Conservation (phyloP, 345 rosid species). For the Hirschfeldia incana region DNA sequence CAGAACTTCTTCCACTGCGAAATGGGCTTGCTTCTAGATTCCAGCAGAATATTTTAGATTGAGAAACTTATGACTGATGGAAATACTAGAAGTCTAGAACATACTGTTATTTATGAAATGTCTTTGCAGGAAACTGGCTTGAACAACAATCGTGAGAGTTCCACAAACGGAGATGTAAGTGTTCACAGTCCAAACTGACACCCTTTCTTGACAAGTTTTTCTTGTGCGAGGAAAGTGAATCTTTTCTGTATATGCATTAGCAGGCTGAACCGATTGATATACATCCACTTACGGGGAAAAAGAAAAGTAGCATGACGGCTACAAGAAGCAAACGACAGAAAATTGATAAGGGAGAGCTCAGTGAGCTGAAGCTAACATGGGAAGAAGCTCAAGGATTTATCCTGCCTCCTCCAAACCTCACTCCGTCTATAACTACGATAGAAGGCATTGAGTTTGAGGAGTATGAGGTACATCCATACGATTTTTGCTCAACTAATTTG, state of each 20-base stretch:
- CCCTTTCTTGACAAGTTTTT: constrained; percentile 37
- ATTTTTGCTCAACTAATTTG: constrained; percentile 8
- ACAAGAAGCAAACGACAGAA: constrained; percentile 77
- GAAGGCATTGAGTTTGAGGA: constrained; percentile 95
- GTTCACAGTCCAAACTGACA: constrained; percentile 32
- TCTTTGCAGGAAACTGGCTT: constrained; percentile 69
- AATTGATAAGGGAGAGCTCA: constrained; percentile 72
- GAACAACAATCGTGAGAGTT: constrained; percentile 46
- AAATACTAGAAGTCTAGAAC: not conserved
- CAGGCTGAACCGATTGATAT: constrained; percentile 75
- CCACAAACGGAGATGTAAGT: constrained; percentile 67
- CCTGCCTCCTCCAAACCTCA: constrained; percentile 72
- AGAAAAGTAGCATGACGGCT: constrained; percentile 60
- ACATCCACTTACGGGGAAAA: constrained; percentile 61
- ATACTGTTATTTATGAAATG: constrained; percentile 14
- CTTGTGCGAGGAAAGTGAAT: constrained; percentile 31
- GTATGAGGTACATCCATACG: constrained; percentile 66
- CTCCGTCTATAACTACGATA: constrained; percentile 65
- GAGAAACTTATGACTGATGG: not conserved
- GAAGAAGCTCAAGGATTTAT: constrained; percentile 92
- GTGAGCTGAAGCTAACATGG: constrained; percentile 81
- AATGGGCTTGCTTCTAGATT: constrained; percentile 12
- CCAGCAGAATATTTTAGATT: not conserved
- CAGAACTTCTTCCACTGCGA: constrained; percentile 7
- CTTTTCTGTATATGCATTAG: constrained; percentile 37